A percentile compares a stretch with the other conserved stretches of the same genome.
phyloP scores from a whole-genome alignment of 2,329 filamentous ascomycete genomes.

The Dendryphion nanum region DNA sequence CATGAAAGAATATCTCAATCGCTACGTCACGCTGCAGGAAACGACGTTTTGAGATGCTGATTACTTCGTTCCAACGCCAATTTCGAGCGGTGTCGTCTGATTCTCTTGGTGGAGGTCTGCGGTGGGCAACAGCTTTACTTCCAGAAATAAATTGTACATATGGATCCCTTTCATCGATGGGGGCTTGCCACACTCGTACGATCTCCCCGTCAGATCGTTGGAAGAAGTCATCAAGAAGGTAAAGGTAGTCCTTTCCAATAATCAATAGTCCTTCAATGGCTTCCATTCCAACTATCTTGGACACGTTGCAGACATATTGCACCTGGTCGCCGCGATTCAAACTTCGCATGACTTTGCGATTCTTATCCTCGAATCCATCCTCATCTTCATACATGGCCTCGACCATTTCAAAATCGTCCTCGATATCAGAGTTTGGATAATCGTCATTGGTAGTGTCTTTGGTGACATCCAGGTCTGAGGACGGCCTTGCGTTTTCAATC shows the following conservation, averaged over 20 bases:
- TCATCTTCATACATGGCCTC: constrained; percentile 86
- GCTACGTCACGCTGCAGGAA: constrained; percentile 95
- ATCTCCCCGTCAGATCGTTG: constrained; percentile 94
- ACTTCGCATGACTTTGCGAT: constrained; percentile 94
- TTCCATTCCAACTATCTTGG: constrained; percentile 88
- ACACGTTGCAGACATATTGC: constrained; percentile 92
- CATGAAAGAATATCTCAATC: constrained; percentile 96
- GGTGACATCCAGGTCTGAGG: constrained; percentile 13
- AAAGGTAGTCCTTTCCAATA: constrained; percentile 85
- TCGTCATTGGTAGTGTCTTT: constrained; percentile 40
- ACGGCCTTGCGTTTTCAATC: constrained; percentile 19
- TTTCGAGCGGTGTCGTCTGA: constrained; percentile 72
- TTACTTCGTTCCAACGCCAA: constrained; percentile 93
- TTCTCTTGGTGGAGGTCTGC: constrained; percentile 28
- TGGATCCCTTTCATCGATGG: constrained; percentile 85
- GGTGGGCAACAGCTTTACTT: constrained; percentile 60
- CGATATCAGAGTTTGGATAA: constrained; percentile 51
- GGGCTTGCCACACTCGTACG: constrained; percentile 93
- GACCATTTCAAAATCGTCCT: constrained; percentile 94
- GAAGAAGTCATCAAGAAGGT: constrained; percentile 95
- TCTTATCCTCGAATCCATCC: constrained; percentile 93
- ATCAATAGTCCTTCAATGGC: constrained; percentile 92
- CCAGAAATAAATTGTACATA: constrained; percentile 93
- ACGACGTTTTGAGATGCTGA: constrained; percentile 91
- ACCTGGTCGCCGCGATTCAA: constrained; percentile 88